These are phyloP conservation scores for Mycena sanguinolenta DNA, from an alignment of 768 basidiomycete genomes.

Conservation along the genomic window DNA sequence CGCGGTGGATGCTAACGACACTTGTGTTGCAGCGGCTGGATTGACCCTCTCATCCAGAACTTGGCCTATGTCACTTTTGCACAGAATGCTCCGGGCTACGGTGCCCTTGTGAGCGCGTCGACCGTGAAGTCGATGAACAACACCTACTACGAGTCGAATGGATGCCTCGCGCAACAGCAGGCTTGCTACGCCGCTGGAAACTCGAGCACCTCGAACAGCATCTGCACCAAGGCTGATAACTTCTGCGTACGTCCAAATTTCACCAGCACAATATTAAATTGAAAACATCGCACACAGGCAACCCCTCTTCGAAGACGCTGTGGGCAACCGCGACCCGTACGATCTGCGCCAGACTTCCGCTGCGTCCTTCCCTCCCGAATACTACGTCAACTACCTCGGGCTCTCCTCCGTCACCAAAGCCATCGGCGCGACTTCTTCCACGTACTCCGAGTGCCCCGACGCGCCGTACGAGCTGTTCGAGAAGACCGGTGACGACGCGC, in stretches of 20 bases:
- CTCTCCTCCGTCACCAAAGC: background rate
- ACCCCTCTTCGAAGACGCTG: constrained; percentile 59
- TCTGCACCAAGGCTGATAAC: constrained; percentile 64
- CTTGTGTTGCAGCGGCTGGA: constrained; percentile 65
- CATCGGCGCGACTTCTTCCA: background rate
- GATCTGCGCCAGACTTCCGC: constrained; percentile 70
- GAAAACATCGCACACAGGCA: background rate
- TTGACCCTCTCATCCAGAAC: constrained; percentile 74
- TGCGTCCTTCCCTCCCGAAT: constrained; percentile 67
- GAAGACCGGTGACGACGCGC: constrained; percentile 73
- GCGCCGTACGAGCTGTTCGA: constrained; percentile 58
- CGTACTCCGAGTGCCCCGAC: constrained; percentile 57
- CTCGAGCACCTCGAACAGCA: constrained; percentile 55
- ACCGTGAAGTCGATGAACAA: constrained; percentile 60
- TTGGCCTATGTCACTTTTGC: constrained; percentile 72
- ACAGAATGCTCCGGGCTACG: constrained; percentile 74
- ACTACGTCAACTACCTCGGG: constrained; percentile 58
- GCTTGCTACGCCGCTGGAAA: constrained; percentile 70
- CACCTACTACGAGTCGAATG: constrained; percentile 60
- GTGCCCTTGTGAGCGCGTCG: constrained; percentile 63
- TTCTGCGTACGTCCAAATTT: constrained; percentile 62
- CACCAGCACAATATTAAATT: background rate
- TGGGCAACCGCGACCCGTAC: constrained; percentile 65
- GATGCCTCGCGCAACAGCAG: constrained; percentile 68
- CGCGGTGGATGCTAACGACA: background rate